Conservation (phyloP, 192 early-diverging fungal species). For the Coemansia sp. region DNA sequence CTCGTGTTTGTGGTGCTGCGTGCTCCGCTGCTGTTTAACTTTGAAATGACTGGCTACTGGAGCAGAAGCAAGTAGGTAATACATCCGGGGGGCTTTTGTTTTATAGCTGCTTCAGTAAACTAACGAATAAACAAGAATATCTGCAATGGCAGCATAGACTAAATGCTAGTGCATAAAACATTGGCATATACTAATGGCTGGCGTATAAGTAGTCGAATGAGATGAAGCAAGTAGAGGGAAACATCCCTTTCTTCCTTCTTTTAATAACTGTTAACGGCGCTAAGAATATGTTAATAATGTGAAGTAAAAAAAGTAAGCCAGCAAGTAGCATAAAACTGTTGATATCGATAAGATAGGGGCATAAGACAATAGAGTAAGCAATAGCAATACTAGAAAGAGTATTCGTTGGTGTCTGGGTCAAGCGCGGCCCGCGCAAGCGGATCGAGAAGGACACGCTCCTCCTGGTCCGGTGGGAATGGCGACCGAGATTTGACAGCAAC, state of each 20-base stretch:
- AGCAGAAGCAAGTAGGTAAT: background rate
- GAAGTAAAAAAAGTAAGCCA: background rate
- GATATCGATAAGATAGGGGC: too few species aligned
- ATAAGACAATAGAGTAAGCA: too few species aligned
- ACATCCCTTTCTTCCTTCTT: too few species aligned
- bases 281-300: conserved; percentile 7
- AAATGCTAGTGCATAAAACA: background rate
- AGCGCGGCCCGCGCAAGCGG: conserved; percentile 22
- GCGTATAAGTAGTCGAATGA: too few species aligned
- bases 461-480: conserved; percentile 28
- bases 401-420: conserved; percentile 18
- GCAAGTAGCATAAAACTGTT: too few species aligned
- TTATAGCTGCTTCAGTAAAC: background rate
- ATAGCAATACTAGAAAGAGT: conserved; percentile 28
- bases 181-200: too few species aligned
- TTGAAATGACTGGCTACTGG: conserved; percentile 34
- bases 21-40: conserved; percentile 35
- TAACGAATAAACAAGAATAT: conserved; percentile 1
- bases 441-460: conserved; percentile 22
- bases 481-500: conserved; percentile 27
- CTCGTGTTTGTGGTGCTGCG: conserved; percentile 7
- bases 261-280: background rate
- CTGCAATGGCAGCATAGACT: background rate
- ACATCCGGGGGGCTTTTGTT: background rate
- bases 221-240: too few species aligned